These are phyloP conservation scores for Malus hybrid DNA, from an alignment of 331 rosid species.

Conservation along the genomic window DNA sequence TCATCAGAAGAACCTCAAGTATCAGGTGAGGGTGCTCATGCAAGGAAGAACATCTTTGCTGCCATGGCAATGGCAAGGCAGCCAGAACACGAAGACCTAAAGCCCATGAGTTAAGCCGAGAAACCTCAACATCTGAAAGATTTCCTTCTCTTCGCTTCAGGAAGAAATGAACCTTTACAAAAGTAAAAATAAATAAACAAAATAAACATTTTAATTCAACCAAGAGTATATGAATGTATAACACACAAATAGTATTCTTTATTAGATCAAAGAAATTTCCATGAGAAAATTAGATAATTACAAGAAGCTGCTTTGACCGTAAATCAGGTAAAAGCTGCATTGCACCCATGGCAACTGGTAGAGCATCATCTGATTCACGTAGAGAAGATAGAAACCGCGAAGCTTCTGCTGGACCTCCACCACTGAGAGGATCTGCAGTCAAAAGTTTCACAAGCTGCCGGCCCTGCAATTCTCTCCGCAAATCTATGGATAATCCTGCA, in stretches of 20 bases:
- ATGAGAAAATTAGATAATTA: conserved; percentile 30
- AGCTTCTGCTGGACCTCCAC: conserved; percentile 99
- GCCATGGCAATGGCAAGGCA: conserved; percentile 95
- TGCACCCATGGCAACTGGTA: conserved; percentile 99
- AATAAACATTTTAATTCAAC: not conserved
- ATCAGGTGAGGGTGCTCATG: conserved; percentile 93
- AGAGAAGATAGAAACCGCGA: conserved; percentile 97
- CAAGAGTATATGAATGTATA: conserved; percentile 16
- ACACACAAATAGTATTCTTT: conserved; percentile 3
- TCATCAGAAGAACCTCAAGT: conserved; percentile 91
- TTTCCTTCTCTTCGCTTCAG: conserved; percentile 97
- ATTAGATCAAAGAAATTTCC: not conserved
- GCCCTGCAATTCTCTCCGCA: conserved; percentile 94
- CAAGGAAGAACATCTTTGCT: conserved; percentile 94
- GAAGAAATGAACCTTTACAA: conserved; percentile 90
- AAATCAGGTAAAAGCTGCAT: conserved; percentile 95
- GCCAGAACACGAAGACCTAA: conserved; percentile 96
- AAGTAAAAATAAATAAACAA: conserved; percentile 14
- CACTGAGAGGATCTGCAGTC: conserved; percentile 96
- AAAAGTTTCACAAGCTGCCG: conserved; percentile 98
- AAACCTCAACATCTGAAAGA: conserved; percentile 77
- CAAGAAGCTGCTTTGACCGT: conserved; percentile 98
- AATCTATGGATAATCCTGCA: conserved; percentile 80
- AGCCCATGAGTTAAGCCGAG: conserved; percentile 97
- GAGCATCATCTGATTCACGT: conserved; percentile 87